Base-by-base conservation (phyloP, 495 filamentous ascomycete species). In the Talaromyces adpressus region DNA sequence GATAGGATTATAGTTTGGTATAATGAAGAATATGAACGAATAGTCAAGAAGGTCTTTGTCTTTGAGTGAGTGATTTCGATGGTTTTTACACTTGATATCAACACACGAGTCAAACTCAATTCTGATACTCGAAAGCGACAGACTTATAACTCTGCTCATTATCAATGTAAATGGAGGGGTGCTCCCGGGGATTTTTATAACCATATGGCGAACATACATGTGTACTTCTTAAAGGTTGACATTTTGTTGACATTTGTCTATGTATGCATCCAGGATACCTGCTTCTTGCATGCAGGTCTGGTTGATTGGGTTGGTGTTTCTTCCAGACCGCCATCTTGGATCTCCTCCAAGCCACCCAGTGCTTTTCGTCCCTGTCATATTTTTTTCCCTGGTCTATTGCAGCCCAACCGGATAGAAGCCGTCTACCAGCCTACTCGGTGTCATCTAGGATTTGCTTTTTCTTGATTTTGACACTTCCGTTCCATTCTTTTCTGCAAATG, bases 241-340 rank as follows among this genome's bases (percentile, higher is more conserved):
- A n/a, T n/a, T n/a, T n/a, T n/a, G 27, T 49, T 49, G 45, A 49
- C 45, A 49, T 49, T 20, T 49, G 41, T 22, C n/a, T 6, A 18
- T 47, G 9, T 6, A 18, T 49, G 45, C 45, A 49, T 49, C 41
- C 2, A 49, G 45, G 45, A 20, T 49, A 20, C 45, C 45, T 49
- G 45, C 45, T 49, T 41, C 45, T 49, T 20, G 18, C 45, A 49
- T 49, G 45, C 45, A 49, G 18, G 45, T 9, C 18, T 49, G 45
- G 22, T 49, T 49, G 45, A 49, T 49, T 49, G 45, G 45, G 45
- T 59, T 22, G 57, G 9, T 59, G 27, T 59, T 36, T 29, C n/a
- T 58, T 36, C 14, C 56, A 58, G 56, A 58, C 56, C 56, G 56
- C 56, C 56, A 58, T 58, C 16, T 58, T 32, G 18, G 16, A 18